Percentiles rank a stretch among this genome's conserved stretches.
These are phyloP conservation scores for Fistulinella cinereoalba DNA, from an alignment of 1,284 basidiomycete genomes.

Conservation along the genomic window DNA sequence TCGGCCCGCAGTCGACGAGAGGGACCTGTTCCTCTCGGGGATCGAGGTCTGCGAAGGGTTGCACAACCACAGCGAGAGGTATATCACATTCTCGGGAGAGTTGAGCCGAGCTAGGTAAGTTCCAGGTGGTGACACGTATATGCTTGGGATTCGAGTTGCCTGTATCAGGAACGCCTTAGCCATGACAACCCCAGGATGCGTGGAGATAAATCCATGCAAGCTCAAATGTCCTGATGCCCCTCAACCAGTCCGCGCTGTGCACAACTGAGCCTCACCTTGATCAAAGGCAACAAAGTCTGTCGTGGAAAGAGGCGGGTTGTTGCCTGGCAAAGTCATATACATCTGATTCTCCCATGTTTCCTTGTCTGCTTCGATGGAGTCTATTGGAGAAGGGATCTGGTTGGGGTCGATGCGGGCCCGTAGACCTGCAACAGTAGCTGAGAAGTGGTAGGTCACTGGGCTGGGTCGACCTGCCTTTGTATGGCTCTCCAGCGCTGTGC, in stretches of 20 bases:
- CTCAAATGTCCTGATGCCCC: background rate
- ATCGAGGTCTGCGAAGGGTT: conserved; percentile 86
- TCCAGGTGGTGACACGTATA: conserved; percentile 86
- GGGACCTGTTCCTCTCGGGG: conserved; percentile 84
- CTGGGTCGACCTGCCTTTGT: conserved; percentile 46
- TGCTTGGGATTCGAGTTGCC: conserved; percentile 85
- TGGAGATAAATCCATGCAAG: background rate
- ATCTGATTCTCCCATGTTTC: conserved; percentile 78
- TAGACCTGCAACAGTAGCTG: conserved; percentile 47
- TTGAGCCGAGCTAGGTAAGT: conserved; percentile 77
- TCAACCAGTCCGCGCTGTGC: background rate
- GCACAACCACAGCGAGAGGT: conserved; percentile 83
- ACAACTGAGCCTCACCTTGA: conserved; percentile 62
- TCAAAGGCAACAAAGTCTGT: conserved; percentile 90
- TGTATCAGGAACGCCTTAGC: conserved; percentile 25
- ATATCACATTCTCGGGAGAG: conserved; percentile 82
- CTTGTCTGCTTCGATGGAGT: conserved; percentile 81
- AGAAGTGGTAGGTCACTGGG: background rate
- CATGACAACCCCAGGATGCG: background rate
- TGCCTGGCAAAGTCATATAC: conserved; percentile 75
- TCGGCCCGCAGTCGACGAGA: conserved; percentile 61
- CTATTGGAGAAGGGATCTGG: conserved; percentile 91
- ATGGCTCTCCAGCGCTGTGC: conserved; percentile 71
- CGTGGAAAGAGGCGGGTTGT: conserved; percentile 79
- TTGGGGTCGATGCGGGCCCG: conserved; percentile 85